Base-by-base conservation (phyloP, 139 green algal species). In the Mychonastes homosphaera region DNA sequence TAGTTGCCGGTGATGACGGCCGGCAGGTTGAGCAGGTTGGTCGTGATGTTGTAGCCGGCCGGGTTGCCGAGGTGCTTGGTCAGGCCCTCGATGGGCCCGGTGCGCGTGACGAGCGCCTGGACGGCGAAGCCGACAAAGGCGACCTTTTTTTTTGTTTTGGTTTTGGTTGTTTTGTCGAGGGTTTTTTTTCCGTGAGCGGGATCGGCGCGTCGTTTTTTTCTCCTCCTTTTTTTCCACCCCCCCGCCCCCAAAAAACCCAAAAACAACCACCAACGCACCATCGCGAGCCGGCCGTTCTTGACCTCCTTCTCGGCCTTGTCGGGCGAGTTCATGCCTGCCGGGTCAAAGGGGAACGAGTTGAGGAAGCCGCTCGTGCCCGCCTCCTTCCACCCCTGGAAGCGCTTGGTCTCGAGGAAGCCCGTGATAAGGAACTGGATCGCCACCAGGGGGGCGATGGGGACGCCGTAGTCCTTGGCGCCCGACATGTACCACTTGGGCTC, bases 281-380 rank as follows among this genome's bases (percentile, higher is more conserved):
- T 95, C 33, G 88, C 88, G 2, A 94, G 78, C 71, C 88, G 83
- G 50, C 84, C 90, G 73, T 97, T 97, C 84, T 97, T 97, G 61
- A 97, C 62, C 84, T 97, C 91, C 84, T 92, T 95, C 29, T 89
- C 55, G 41, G 75, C 72, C 64, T 84, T 95, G 52, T 84, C 71
- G n/a, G 77, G 57, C 23, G 73, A 83, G 73, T 84, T 85, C 75
- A 91, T 70, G 67, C 76, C 76, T 41, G 77, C 67, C 8, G 87
- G 87, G 81, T 95, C 87, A 41, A 88, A 93, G 56, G 87, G 87
- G 73, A 87, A 92, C 43, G 67, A 74, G 74, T 88, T 79, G 56
- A 88, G 71, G 54, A 95, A 70, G 53, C 87, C 87, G 16, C 79
- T 84, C 44, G 77, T 77, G 64, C 85, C 85, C 28, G 84, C 87